Percentiles rank a stretch among this genome's conserved stretches.
phyloP scores from a whole-genome alignment of 164 flowering plant genomes.

The Annona squamosa region DNA sequence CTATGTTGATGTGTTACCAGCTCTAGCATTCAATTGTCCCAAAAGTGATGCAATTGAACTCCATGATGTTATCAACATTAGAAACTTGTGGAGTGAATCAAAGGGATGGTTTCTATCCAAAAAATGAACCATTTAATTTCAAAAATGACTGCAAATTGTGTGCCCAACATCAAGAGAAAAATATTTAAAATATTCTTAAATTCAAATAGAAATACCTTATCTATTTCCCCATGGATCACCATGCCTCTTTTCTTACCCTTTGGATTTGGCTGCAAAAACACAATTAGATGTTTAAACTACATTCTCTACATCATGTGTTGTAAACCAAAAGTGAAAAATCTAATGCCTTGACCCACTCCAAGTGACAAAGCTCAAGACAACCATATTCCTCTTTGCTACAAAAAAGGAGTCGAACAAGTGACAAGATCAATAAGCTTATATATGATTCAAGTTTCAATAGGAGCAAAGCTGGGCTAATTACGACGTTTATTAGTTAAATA shows the following conservation, averaged over 20 bases:
- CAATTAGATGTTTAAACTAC: not conserved
- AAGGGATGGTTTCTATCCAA: too few species aligned
- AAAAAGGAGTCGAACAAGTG: too few species aligned
- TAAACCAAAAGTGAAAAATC: not conserved
- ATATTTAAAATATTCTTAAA: not conserved
- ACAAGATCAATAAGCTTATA: not conserved
- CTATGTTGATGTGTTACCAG: too few species aligned
- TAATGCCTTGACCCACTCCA: not conserved
- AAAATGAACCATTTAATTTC: too few species aligned
- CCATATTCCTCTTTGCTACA: too few species aligned
- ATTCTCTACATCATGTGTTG: not conserved
- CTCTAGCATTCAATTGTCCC: too few species aligned
- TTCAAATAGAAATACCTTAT: slow-evolving; percentile 49
- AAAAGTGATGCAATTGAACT: too few species aligned
- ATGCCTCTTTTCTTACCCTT: slow-evolving; percentile 93
- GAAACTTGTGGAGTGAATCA: too few species aligned
- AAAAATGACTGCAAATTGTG: too few species aligned
- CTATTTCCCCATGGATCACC: slow-evolving; percentile 83
- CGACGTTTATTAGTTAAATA: not conserved
- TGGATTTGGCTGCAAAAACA: slow-evolving; percentile 68
- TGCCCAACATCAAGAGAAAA: not conserved
- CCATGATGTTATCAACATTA: too few species aligned
- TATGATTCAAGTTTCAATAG: not conserved
- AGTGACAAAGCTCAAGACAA: too few species aligned
- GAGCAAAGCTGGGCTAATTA: not conserved